phyloP scores from a whole-genome alignment of 2,329 filamentous ascomycete genomes.

The Chaetomium sp. region DNA sequence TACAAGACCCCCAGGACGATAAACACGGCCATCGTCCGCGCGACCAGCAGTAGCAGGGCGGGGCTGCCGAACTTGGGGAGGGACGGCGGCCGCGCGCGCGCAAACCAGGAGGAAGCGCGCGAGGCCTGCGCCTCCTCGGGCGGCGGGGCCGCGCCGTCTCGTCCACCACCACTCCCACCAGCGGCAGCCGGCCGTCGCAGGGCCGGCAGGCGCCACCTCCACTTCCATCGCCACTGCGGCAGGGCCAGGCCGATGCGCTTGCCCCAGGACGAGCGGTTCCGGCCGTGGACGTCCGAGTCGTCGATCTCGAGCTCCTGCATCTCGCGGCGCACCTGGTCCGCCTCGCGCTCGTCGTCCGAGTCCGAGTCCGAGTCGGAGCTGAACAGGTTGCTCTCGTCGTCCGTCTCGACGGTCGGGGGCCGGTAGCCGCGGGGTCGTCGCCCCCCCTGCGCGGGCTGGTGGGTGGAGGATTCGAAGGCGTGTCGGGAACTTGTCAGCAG shows the following conservation, averaged over 20 bases:
- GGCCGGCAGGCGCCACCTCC: constrained; percentile 55
- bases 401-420: constrained; percentile 76
- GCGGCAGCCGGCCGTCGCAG: constrained; percentile 44
- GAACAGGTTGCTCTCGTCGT: constrained; percentile 63
- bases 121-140: neutral
- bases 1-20: constrained; percentile 79
- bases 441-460: constrained; percentile 29
- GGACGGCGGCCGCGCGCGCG: constrained; percentile 19
- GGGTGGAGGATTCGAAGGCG: constrained; percentile 41
- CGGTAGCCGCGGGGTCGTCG: constrained; percentile 65
- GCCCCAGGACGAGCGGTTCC: constrained; percentile 50
- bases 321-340: constrained; percentile 72
- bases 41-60: constrained; percentile 58
- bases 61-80: constrained; percentile 46
- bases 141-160: constrained; percentile 29
- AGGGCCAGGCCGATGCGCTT: constrained; percentile 59
- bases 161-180: constrained; percentile 39
- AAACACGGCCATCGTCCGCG: constrained; percentile 72
- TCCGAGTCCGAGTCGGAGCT: constrained; percentile 49
- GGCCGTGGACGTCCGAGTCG: constrained; percentile 57
- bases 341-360: constrained; percentile 53
- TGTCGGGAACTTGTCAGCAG: constrained; percentile 63
- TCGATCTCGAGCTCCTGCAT: constrained; percentile 89
- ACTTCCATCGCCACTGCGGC: constrained; percentile 58
- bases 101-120: neutral